Conservation (phyloP, 2,329 filamentous ascomycete species). For the Epichloe bromicola region DNA sequence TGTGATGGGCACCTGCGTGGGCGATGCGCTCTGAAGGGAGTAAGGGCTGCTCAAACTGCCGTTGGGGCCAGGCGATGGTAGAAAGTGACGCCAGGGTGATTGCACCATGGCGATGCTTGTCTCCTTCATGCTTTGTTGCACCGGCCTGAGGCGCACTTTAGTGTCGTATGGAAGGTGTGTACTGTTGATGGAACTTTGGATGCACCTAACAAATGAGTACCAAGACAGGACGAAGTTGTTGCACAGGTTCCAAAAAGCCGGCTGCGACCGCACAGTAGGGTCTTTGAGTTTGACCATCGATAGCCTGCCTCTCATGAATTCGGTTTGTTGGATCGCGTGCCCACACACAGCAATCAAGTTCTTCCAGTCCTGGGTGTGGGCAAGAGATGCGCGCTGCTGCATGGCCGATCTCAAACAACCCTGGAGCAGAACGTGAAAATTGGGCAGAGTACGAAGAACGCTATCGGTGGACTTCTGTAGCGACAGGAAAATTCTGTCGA, state of each 20-base stretch:
- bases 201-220: constrained; percentile 48
- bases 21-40: constrained; percentile 16
- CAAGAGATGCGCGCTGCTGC: constrained; percentile 44
- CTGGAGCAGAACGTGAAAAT: constrained; percentile 53
- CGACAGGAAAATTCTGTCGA: constrained; percentile 71
- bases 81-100: constrained; percentile 42
- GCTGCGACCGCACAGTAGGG: constrained; percentile 54
- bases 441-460: constrained; percentile 58
- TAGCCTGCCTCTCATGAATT: constrained; percentile 58
- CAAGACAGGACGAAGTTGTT: constrained; percentile 61
- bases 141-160: constrained; percentile 59
- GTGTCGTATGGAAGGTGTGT: constrained; percentile 51
- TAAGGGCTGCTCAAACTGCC: constrained; percentile 11
- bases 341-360: constrained; percentile 59
- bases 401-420: constrained; percentile 51
- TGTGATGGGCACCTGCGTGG: constrained; percentile 52
- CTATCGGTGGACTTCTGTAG: constrained; percentile 62
- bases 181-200: constrained; percentile 41
- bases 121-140: constrained; percentile 75
- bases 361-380: constrained; percentile 53
- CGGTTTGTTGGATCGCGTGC: constrained; percentile 57
- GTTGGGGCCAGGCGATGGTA: constrained; percentile 10
- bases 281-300: constrained; percentile 77
- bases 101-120: constrained; percentile 57
- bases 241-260: constrained; percentile 55